Evolutionary conservation across 306 rosid genomes (phyloP).

Genomic region (Prunus mongolica): DNA sequence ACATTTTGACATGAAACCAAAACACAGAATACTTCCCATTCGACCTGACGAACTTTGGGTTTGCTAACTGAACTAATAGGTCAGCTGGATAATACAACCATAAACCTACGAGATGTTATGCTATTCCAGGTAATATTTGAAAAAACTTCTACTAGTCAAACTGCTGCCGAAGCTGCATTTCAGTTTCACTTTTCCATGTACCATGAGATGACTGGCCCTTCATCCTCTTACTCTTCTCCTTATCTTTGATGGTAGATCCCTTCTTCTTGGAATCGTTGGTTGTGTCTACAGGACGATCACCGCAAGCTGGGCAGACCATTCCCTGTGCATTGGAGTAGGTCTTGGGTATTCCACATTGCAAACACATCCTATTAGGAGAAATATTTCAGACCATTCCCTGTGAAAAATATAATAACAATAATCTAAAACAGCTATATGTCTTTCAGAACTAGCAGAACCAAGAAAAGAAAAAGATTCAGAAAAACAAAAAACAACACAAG

Average conservation of each 20-base stretch:
- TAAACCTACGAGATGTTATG: slow-evolving; percentile 16
- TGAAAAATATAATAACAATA: background rate
- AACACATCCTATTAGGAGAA: slow-evolving; percentile 60
- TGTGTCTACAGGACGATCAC: slow-evolving; percentile 62
- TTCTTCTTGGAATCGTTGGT: slow-evolving; percentile 64
- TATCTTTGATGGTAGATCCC: slow-evolving; percentile 82
- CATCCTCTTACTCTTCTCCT: slow-evolving; percentile 91
- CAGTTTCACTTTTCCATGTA: slow-evolving; percentile 94
- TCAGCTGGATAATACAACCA: slow-evolving; percentile 3
- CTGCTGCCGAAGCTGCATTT: slow-evolving; percentile 92
- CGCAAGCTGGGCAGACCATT: slow-evolving; percentile 87
- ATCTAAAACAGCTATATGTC: background rate
- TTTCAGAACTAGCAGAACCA: background rate
- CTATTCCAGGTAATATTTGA: slow-evolving; percentile 6
- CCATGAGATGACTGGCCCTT: slow-evolving; percentile 95
- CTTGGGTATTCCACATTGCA: slow-evolving; percentile 94
- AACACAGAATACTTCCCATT: background rate
- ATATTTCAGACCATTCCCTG: too few species aligned
- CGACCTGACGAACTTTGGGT: background rate
- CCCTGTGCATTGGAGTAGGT: slow-evolving; percentile 76
- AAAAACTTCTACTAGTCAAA: slow-evolving; percentile 53
- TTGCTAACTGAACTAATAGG: background rate
- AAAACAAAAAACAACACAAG: too few species aligned
- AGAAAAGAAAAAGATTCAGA: background rate
- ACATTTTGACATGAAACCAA: background rate